Evolutionary conservation across 208 protist genomes (phyloP).

Genomic region (Leishmania tarentolae): DNA sequence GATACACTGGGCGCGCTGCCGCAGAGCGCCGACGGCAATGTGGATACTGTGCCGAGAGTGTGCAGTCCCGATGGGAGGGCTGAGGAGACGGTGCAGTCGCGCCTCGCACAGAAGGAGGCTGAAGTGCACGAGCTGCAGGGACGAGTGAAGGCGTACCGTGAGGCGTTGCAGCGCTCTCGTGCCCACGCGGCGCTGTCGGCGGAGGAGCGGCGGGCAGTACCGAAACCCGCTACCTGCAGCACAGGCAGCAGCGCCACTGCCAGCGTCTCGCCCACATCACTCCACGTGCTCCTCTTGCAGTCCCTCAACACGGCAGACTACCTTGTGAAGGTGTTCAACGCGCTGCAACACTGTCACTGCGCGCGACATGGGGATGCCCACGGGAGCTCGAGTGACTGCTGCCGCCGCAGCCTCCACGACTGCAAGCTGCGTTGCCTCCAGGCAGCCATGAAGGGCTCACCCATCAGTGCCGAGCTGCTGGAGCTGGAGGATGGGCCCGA

Average conservation of each 20-base stretch:
- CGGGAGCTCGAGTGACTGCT: conserved; percentile 16
- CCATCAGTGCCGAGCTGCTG: conserved; percentile 26
- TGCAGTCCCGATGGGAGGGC: neutral
- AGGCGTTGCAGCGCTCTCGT: conserved; percentile 29
- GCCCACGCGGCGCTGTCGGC: neutral
- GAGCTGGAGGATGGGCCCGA: conserved; percentile 30
- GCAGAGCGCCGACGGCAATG: conserved; percentile 1
- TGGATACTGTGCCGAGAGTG: neutral
- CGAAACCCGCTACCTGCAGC: neutral
- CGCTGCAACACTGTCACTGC: conserved; percentile 56
- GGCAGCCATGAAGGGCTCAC: conserved; percentile 52
- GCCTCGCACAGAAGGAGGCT: conserved; percentile 29
- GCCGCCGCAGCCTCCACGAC: conserved; percentile 33
- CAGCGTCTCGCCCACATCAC: conserved; percentile 15
- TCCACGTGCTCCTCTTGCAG: conserved; percentile 48
- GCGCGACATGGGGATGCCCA: conserved; percentile 19
- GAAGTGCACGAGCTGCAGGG: conserved; percentile 49
- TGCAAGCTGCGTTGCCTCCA: conserved; percentile 55
- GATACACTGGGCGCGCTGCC: neutral
- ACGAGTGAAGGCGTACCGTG: conserved; percentile 54
- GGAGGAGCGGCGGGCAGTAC: neutral
- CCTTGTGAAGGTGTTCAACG: conserved; percentile 78
- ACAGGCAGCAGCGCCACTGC: neutral
- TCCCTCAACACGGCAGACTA: conserved; percentile 53
- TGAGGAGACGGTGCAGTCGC: conserved; percentile 10